A percentile compares a stretch with the other conserved stretches of the same genome.
These are phyloP conservation scores for Penicillium sumatraense DNA, from an alignment of 2,329 filamentous ascomycete species.

Conservation along the genomic window DNA sequence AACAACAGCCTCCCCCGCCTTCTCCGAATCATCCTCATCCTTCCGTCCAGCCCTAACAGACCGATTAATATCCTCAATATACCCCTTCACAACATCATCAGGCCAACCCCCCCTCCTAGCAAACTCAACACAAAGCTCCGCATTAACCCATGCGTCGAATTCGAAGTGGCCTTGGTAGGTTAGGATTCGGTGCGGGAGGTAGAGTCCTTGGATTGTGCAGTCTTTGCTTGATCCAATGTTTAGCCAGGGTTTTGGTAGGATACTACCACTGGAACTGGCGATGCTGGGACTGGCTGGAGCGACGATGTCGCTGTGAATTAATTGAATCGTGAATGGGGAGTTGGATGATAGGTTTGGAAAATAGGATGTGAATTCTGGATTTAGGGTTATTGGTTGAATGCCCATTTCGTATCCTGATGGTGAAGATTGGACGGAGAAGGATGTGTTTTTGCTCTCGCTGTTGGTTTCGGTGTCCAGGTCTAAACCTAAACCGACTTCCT, in stretches of 20 bases:
- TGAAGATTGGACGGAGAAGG: constrained; percentile 27
- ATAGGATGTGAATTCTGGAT: constrained; percentile 22
- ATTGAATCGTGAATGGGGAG: constrained; percentile 32
- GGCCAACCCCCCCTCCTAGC: constrained; percentile 28
- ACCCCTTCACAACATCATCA: constrained; percentile 11
- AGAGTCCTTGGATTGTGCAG: constrained; percentile 37
- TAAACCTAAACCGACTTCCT: neutral
- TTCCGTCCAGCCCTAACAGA: constrained; percentile 18
- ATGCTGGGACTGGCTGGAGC: too few relatives aligned
- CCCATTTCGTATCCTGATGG: constrained; percentile 35
- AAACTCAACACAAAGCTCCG: constrained; percentile 30
- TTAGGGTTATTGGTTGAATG: constrained; percentile 30
- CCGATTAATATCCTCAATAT: constrained; percentile 26
- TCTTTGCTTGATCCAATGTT: constrained; percentile 32
- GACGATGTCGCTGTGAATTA: constrained; percentile 41
- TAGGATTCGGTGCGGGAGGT: constrained; percentile 32
- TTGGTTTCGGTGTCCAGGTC: neutral
- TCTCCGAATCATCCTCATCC: constrained; percentile 36
- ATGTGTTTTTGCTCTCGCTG: neutral
- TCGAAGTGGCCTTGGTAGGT: constrained; percentile 41
- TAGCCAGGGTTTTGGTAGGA: constrained; percentile 33
- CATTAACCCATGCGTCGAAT: constrained; percentile 33
- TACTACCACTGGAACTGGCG: constrained; percentile 5
- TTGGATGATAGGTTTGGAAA: constrained; percentile 12
- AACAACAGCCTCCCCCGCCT: constrained; percentile 39